Evolutionary conservation across 1,139 yeast species (phyloP).

Genomic region (Saccharomyces hybrid): DNA sequence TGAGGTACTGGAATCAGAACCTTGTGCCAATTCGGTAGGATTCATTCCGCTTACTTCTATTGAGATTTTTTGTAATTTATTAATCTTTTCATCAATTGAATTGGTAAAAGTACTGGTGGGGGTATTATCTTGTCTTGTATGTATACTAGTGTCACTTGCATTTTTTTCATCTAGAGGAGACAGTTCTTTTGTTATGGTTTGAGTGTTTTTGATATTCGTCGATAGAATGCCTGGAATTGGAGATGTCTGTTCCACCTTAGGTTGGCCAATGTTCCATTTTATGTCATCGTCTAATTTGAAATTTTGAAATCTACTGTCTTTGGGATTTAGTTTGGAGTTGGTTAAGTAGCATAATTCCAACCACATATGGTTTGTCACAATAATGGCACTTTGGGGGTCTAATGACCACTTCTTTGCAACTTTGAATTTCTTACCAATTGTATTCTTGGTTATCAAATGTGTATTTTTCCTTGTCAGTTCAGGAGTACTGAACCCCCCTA

Average conservation of each 20-base stretch:
- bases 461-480: conserved; percentile 62
- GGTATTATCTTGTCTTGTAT: background rate
- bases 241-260: background rate
- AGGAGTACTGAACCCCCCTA: conserved; percentile 75
- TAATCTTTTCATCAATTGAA: background rate
- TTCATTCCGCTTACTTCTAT: background rate
- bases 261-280: conserved; percentile 7
- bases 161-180: background rate
- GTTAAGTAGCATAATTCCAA: conserved; percentile 52
- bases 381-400: conserved; percentile 29
- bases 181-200: background rate
- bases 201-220: background rate
- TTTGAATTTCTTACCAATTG: conserved; percentile 64
- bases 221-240: background rate
- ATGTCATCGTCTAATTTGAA: conserved; percentile 5
- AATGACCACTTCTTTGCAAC: conserved; percentile 62
- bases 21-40: background rate
- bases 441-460: conserved; percentile 62
- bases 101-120: background rate
- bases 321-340: conserved; percentile 13
- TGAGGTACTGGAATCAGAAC: background rate
- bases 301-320: conserved; percentile 3
- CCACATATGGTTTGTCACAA: conserved; percentile 74
- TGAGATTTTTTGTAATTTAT: background rate
- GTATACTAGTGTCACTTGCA: background rate